phyloP scores from a whole-genome alignment of 2,329 filamentous ascomycete species.

The Dothideomycetes sp. region DNA sequence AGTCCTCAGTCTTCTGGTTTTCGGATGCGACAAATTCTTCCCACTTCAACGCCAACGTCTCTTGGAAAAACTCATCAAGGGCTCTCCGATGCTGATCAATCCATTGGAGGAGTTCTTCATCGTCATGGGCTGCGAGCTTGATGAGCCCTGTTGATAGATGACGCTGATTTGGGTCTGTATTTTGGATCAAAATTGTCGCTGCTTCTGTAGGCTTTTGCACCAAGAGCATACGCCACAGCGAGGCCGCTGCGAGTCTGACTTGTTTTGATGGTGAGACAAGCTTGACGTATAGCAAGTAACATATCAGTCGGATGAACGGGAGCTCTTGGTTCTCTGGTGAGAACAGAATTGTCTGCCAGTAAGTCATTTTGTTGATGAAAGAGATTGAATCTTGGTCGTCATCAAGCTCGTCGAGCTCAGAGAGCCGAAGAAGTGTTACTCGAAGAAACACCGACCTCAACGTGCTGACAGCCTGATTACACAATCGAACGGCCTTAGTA shows the following conservation, averaged over 20 bases:
- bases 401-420: conserved; percentile 63
- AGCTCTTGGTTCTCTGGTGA: conserved; percentile 66
- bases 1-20: conserved; percentile 69
- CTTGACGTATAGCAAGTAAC: conserved; percentile 87
- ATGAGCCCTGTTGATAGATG: conserved; percentile 67
- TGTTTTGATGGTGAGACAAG: conserved; percentile 58
- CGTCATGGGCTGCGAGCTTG: conserved; percentile 77
- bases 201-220: conserved; percentile 88
- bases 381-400: conserved; percentile 52
- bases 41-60: conserved; percentile 71
- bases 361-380: conserved; percentile 77
- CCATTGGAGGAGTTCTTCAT: conserved; percentile 79
- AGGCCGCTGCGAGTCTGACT: conserved; percentile 66
- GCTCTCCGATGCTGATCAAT: conserved; percentile 70
- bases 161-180: conserved; percentile 58
- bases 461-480: conserved; percentile 66
- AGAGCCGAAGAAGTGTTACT: conserved; percentile 68
- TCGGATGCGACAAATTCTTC: conserved; percentile 76
- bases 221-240: conserved; percentile 81
- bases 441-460: conserved; percentile 71
- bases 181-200: conserved; percentile 59
- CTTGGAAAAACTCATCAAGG: conserved; percentile 73
- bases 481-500: conserved; percentile 83
- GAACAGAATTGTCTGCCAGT: conserved; percentile 91
- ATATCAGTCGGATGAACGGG: conserved; percentile 75